Evolutionary conservation across 1,284 basidiomycete species (phyloP).

Genomic region (Ustilago shanxiensis): DNA sequence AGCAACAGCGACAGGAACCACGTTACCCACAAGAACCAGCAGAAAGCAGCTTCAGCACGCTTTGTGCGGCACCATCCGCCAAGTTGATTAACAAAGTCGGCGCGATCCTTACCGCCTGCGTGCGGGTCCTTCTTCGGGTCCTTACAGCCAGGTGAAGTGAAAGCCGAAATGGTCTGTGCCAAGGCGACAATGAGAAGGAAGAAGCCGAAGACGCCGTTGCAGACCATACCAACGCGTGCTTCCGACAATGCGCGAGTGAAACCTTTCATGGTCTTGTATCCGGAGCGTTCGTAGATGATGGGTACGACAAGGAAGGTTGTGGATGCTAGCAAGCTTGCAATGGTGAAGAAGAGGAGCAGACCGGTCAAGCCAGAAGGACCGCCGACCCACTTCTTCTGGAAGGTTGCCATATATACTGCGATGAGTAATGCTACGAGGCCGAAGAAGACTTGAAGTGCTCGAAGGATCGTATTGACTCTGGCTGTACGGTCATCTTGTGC

Average conservation of each 20-base stretch:
- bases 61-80: conserved; percentile 62
- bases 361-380: conserved; percentile 61
- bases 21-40: conserved; percentile 59
- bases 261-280: conserved; percentile 46
- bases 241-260: conserved; percentile 51
- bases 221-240: conserved; percentile 59
- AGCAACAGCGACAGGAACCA: conserved; percentile 56
- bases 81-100: conserved; percentile 51
- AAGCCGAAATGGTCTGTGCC: conserved; percentile 62
- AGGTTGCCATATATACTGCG: conserved; percentile 57
- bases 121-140: conserved; percentile 58
- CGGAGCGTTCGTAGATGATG: conserved; percentile 51
- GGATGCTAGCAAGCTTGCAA: conserved; percentile 44
- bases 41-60: conserved; percentile 61
- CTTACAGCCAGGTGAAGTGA: conserved; percentile 61
- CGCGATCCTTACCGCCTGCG: conserved; percentile 49
- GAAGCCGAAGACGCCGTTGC: conserved; percentile 53
- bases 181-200: conserved; percentile 55
- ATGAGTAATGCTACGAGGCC: conserved; percentile 52
- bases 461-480: conserved; percentile 43
- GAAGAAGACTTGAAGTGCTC: conserved; percentile 50
- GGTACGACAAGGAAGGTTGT: conserved; percentile 54
- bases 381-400: conserved; percentile 61
- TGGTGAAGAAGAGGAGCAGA: conserved; percentile 55
- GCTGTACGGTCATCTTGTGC: conserved; percentile 39